Base-by-base conservation (phyloP, 352 stramenopile species). In the Hyaloperonospora brassicae region DNA sequence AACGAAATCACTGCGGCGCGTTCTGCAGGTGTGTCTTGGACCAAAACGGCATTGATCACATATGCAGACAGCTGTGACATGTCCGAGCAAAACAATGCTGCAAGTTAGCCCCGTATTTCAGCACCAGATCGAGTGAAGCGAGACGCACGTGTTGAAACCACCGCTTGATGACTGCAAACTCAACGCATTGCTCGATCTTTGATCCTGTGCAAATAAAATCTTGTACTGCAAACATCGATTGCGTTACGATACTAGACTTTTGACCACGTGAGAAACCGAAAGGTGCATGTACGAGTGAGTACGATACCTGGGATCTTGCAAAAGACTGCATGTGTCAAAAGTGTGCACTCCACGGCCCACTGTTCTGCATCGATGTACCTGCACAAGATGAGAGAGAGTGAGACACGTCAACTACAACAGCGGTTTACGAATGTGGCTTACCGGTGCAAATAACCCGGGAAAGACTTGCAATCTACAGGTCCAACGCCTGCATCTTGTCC, bases 71-170 rank as follows among this genome's bases (percentile, higher is more conserved):
- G 55, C 84, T 94, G 52, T 11, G 44, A 5, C 36, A 54, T 34
- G 6, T 27, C 12, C 52, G 23, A 53, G 14, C 4, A 48, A 14
- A 35, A 40, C 31, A 40, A 40, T 1, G 46, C 3, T 25, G n/a
- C 2, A 44, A 27, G 43, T 62, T 36, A 62, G 22, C 3, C 25
- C 30, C 21, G 34, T 21, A 27, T 30, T 17, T 46, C 4, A 17
- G 14, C 30, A 38, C n/a, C 13, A 7, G 12, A 49, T 38, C 1
- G 14, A 4, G 10, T 42, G 35, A 39, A 47, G 14, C 21, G 39
- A 6, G 25, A 63, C 77, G 13, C 72, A 94, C 84, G 57, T 94
- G 80, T 50, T 93, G 82, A 52, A 93, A 93, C 82, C 82, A 94
- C 9, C 73, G 77, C 50, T 84, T 89, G 17, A 79, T 74, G 30